Evolutionary conservation across 345 rosid species (phyloP).

Genomic region (Aethionema arabicum): DNA sequence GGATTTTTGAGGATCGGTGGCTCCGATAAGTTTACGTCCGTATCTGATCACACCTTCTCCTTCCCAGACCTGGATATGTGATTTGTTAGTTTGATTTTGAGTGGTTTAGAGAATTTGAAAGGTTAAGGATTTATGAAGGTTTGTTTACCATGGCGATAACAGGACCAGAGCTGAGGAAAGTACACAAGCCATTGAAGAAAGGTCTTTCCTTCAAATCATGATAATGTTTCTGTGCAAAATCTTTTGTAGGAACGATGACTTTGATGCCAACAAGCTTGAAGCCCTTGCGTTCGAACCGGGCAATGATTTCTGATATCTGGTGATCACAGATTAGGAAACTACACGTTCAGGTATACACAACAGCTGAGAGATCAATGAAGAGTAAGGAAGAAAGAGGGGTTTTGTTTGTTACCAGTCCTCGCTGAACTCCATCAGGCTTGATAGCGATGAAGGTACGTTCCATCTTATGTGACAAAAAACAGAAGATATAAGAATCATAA

Average conservation of each 20-base stretch:
- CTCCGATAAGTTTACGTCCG: constrained; percentile 94
- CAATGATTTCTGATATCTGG: constrained; percentile 82
- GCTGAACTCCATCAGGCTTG: constrained; percentile 97
- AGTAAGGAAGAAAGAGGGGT: constrained; percentile 9
- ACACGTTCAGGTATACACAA: neutral
- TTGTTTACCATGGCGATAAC: constrained; percentile 84
- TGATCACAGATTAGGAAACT: constrained; percentile 11
- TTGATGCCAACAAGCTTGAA: constrained; percentile 96
- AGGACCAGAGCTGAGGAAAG: constrained; percentile 99
- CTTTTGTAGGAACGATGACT: constrained; percentile 74
- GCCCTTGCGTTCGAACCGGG: constrained; percentile 97
- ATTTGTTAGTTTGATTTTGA: neutral
- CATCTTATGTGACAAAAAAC: constrained; percentile 45
- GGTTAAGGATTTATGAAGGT: neutral
- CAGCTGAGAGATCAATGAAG: constrained; percentile 17
- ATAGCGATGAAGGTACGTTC: constrained; percentile 97
- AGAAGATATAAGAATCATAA: neutral
- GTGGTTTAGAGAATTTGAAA: neutral
- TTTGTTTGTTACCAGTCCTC: constrained; percentile 70
- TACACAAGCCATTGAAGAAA: constrained; percentile 87
- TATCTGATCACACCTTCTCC: constrained; percentile 95
- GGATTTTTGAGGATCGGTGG: constrained; percentile 98
- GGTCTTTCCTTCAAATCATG: constrained; percentile 94
- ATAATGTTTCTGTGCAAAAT: constrained; percentile 85
- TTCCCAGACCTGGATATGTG: constrained; percentile 81